These are phyloP conservation scores for Arthroderma uncinatum DNA, from an alignment of 2,329 filamentous ascomycete species.

Conservation along the genomic window DNA sequence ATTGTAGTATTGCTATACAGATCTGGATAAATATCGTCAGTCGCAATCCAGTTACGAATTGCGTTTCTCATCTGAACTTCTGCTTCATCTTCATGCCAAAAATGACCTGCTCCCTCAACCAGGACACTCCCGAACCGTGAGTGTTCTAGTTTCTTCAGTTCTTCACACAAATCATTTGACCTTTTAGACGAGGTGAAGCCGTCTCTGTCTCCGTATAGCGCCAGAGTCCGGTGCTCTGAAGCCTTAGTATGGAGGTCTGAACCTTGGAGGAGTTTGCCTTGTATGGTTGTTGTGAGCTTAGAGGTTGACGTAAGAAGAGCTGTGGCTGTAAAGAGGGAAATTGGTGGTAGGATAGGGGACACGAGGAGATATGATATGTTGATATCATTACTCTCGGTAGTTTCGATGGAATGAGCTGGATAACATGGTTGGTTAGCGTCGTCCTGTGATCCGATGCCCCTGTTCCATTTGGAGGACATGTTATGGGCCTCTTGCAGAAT, in stretches of 20 bases:
- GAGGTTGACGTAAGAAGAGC: constrained; percentile 34
- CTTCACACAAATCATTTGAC: constrained; percentile 54
- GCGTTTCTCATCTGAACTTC: constrained; percentile 30
- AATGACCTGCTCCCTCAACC: constrained; percentile 48
- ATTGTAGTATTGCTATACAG: no score
- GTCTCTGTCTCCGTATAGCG: constrained; percentile 65
- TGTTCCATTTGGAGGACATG: constrained; percentile 53
- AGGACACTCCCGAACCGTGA: constrained; percentile 42
- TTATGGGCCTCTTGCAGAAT: constrained; percentile 59
- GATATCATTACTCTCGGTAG: not conserved
- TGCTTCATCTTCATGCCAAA: constrained; percentile 49
- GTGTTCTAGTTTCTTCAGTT: constrained; percentile 35
- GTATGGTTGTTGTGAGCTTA: constrained; percentile 17
- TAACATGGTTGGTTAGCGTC: not conserved
- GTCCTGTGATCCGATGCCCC: constrained; percentile 24
- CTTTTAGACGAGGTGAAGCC: constrained; percentile 57
- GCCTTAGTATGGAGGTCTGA: constrained; percentile 47
- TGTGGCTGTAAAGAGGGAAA: constrained; percentile 53
- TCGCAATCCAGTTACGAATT: constrained; percentile 32
- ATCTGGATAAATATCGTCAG: not conserved
- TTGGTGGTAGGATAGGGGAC: constrained; percentile 48
- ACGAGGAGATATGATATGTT: constrained; percentile 46
- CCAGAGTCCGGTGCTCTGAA: constrained; percentile 48
- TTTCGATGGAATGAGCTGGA: not conserved
- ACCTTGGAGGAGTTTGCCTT: constrained; percentile 22